A percentile compares a stretch with the other conserved stretches of the same genome.
These are phyloP conservation scores for Fagopyrum tataricum DNA, from an alignment of 148 eudicot species.

Conservation along the genomic window DNA sequence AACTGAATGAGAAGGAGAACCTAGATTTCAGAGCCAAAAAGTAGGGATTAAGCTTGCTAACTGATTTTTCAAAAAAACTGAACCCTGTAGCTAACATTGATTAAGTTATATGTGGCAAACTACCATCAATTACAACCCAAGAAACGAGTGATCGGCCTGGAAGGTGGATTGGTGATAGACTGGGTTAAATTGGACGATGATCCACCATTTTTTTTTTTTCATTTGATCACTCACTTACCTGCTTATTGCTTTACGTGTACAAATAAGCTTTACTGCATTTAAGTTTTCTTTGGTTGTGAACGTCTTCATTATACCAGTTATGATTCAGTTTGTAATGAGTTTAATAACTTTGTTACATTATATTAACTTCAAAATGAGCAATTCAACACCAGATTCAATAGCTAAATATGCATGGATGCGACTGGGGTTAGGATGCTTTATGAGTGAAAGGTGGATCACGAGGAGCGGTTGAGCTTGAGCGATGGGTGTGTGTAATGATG, in stretches of 20 bases:
- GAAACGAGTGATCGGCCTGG: neutral
- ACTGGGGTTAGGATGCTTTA: neutral
- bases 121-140: neutral
- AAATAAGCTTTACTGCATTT: neutral
- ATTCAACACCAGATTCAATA: neutral
- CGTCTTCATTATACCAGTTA: neutral
- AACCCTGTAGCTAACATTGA: neutral
- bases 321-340: neutral
- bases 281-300: neutral
- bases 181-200: conserved; percentile 2
- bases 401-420: neutral
- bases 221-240: neutral
- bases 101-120: neutral
- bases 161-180: neutral
- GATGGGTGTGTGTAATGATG: neutral
- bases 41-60: neutral
- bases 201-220: too few relatives aligned
- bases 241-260: neutral
- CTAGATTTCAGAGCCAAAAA: neutral
- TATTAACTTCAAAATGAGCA: neutral
- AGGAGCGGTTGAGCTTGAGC: neutral
- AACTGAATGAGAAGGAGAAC: neutral
- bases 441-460: neutral
- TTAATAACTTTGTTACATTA: neutral
- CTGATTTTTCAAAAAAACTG: neutral